Base-by-base conservation (phyloP, 2,329 filamentous ascomycete species). In the Beauveria asiatica region DNA sequence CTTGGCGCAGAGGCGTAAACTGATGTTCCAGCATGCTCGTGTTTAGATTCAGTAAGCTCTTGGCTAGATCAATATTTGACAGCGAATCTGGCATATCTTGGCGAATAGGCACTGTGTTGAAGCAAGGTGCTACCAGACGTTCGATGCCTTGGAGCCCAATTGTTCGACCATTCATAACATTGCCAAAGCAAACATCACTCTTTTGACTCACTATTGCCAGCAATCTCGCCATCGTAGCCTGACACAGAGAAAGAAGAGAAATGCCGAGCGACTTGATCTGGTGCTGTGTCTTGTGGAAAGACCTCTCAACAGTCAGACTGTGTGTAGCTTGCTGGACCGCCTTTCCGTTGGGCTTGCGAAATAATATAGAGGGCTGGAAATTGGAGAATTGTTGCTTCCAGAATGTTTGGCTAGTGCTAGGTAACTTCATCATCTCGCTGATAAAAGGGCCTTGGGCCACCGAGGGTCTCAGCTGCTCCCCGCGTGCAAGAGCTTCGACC, bases 101-200 rank as follows among this genome's bases (percentile, higher is more conserved):
- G 27, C 90, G 82, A 1, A 92, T 69, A 0, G 92, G 91, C 13
- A 96, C 74, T 0, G 92, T 96, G 69, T 96, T 97, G 78, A 97
- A 96, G 70, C 91, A 96, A 0, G 92, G 92, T 0, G 90, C 91
- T n/a, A 95, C 83, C 6, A 96, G 80, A 4, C 80, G 77, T 42
- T 92, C 85, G 11, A 93, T 76, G 0, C 81, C 82, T 6, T 87
- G 80, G 3, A 92, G 71, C 0, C 83, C 74, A 10, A 90, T 69
- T 0, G 85, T 87, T 8, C 92, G 84, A 1, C 92, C 92, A 67
- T 85, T 92, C 60, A 93, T 81, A 2, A 97, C 87, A 66, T 90
- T 94, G 0, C 93, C 92, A 67, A 97, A 96, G 70, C 90, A 94
- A 5, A 96, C 67, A 67, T 96, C 92, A 0, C 75, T 70, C 5